Base-by-base conservation (phyloP, 164 flowering plant species). In the Macadamia tetraphylla region DNA sequence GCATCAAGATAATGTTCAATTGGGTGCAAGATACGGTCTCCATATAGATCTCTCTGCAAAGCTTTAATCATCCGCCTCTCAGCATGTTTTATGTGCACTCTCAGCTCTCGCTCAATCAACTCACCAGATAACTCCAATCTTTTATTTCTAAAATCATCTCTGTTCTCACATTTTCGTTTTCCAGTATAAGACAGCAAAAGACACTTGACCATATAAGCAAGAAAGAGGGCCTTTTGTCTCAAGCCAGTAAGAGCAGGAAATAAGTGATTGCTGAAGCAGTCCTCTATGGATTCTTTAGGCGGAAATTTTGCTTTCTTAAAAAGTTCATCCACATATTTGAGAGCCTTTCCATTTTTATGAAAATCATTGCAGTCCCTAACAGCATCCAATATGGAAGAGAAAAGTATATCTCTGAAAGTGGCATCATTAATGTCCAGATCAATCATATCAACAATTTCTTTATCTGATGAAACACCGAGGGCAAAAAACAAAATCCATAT, bases 161-260 rank as follows among this genome's bases (percentile, higher is more conserved):
- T 82, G 64, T 88, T 90, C 8, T 92, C 97, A 65, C 85, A 80
- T 64, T 76, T 61, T 82, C 94, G 75, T 81, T 72, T 79, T 17
- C 97, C 97, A 61, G 76, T 68, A 71, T 77, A 86, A 1, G 88
- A 86, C 49, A 79, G 78, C 67, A 90, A 68, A 17, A 92, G 90
- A 72, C 86, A 82, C 74, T 92, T 94, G 6, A 90, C 92, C 96
- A 94, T 92, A 69, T 94, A 92, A 0, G 81, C 96, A 55, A 94
- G 87, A 75, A 86, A 91, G n/a, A 81, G 77, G 30, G 96, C 94
- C 78, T 94, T 94, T 55, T 76, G 84, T 67, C 70, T 82, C 23
- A 6, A 23, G 35, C 80, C 74, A 46, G 6, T 56, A 23, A 89
- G 84, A 65, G 70, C 67, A 9, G 98, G 88, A 75, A 94, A 92